Evolutionary conservation across 1,284 basidiomycete genomes (phyloP), one percentile per base, ranked within the genome.

Genomic region (Vanrija humicola): DNA sequence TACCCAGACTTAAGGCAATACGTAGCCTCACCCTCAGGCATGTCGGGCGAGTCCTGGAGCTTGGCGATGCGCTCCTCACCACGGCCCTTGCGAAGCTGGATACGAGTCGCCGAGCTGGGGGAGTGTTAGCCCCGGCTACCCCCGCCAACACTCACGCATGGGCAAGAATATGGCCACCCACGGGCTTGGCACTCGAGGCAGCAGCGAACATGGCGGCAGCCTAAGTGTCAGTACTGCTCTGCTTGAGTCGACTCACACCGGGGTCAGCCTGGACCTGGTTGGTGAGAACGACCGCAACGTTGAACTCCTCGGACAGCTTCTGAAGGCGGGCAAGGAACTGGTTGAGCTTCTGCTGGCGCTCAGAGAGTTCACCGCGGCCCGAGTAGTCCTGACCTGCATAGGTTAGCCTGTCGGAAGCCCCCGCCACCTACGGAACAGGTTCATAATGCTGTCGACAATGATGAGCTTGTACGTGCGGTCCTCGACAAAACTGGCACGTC

Each of bases 1-100:
- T 49, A 75, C 75, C 74, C 75, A 48, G 69, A 64, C 49, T 68
- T 65, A 26, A 94, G 80, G 70, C 89, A 90, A 76, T 93, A 94
- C 1, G 89, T 90, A 3, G 90, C 91, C 76, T 94, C 90, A 64
- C 88, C 90, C 77, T 94, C 90, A 8, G 90, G 89, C 64, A 87
- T 83, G 70, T 95, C 92, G 5, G 92, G 92, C 66, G 89, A 92
- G 72, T 96, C 92, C 42, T 92, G 88, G 3, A 96, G 81, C 72
- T 95, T 96, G n/a, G 91, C 91, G 28, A 95, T 90, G 55, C 92
- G 87, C 77, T 96, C 92, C 71, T 95, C 92, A 5, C 89, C 92
- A 45, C 91, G 86, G 61, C 92, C 90, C 88, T 77, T 77, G 47
- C 73, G 64, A n/a, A 75, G 65, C 55, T 69, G 62, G 43, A 75